These are phyloP conservation scores for Isabelozyma heimii DNA, from an alignment of 805 yeast genomes.

Conservation along the genomic window DNA sequence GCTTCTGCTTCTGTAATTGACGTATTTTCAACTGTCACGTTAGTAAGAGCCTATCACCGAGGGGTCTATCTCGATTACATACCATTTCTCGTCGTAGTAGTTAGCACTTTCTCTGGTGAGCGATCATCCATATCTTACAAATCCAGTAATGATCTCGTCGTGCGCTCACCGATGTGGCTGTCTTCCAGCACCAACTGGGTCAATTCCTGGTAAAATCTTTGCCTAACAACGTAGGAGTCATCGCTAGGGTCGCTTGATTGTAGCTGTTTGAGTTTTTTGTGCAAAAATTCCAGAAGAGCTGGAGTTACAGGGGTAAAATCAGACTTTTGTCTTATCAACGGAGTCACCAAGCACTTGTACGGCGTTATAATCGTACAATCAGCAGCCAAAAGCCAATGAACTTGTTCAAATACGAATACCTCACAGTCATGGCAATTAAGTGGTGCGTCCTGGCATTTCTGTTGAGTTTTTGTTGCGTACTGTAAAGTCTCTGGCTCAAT, in stretches of 20 bases:
- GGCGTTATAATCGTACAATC: constrained; percentile 6
- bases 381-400: constrained; percentile 6
- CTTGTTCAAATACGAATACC: background rate
- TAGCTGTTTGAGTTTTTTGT: background rate
- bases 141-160: background rate
- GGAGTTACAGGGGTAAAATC: background rate
- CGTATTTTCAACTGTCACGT: constrained; percentile 51
- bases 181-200: background rate
- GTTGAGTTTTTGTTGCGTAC: background rate
- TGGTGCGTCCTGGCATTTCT: background rate
- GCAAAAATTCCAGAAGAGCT: background rate
- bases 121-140: background rate
- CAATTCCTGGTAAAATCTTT: background rate
- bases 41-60: background rate
- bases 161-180: background rate
- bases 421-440: background rate
- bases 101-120: background rate
- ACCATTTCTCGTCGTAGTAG: background rate
- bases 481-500: background rate
- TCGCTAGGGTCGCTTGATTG: background rate
- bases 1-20: constrained; percentile 56
- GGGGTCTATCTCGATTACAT: background rate
- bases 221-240: background rate
- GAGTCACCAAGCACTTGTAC: constrained; percentile 1
- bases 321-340: background rate